phyloP scores from a whole-genome alignment of 371 early-diverging fungal species.

The Mortierella sp. region DNA sequence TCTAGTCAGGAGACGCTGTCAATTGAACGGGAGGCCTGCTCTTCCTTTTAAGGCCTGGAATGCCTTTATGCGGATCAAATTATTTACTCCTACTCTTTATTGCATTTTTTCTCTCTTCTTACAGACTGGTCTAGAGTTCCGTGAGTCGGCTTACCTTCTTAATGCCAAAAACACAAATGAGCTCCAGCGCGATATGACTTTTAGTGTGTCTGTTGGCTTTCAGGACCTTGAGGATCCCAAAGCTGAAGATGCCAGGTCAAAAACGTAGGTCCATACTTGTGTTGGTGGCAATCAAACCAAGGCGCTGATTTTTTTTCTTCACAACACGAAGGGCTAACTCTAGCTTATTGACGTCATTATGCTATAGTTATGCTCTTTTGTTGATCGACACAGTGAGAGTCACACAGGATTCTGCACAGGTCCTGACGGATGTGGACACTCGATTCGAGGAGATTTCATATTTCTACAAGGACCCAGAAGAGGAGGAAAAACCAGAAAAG shows the following conservation, averaged over 20 bases:
- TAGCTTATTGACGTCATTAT: not conserved
- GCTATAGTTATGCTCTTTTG: slow-evolving; percentile 79
- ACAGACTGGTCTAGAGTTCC: slow-evolving; percentile 93
- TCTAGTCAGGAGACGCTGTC: too few relatives aligned
- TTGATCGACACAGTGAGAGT: slow-evolving; percentile 88
- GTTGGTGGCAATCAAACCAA: not conserved
- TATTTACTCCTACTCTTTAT: not conserved
- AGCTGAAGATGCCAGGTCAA: slow-evolving; percentile 71
- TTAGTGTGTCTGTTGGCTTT: slow-evolving; percentile 89
- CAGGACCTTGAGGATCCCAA: slow-evolving; percentile 83
- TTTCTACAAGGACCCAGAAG: slow-evolving; percentile 69
- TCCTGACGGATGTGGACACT: slow-evolving; percentile 81
- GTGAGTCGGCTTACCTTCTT: slow-evolving; percentile 84
- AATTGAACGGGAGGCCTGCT: too few relatives aligned
- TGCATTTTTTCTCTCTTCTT: not conserved
- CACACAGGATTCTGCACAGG: slow-evolving; percentile 64
- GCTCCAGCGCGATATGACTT: slow-evolving; percentile 85
- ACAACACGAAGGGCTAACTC: too few relatives aligned
- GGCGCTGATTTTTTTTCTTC: not conserved
- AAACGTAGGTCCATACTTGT: slow-evolving; percentile 54
- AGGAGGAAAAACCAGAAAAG: slow-evolving; percentile 46
- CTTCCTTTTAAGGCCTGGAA: too few relatives aligned
- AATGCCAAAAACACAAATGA: slow-evolving; percentile 73
- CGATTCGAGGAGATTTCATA: slow-evolving; percentile 81
- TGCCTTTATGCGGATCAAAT: not conserved